These are phyloP conservation scores for Chytridiales sp. DNA, from an alignment of 371 early-diverging fungal species.

Conservation along the genomic window DNA sequence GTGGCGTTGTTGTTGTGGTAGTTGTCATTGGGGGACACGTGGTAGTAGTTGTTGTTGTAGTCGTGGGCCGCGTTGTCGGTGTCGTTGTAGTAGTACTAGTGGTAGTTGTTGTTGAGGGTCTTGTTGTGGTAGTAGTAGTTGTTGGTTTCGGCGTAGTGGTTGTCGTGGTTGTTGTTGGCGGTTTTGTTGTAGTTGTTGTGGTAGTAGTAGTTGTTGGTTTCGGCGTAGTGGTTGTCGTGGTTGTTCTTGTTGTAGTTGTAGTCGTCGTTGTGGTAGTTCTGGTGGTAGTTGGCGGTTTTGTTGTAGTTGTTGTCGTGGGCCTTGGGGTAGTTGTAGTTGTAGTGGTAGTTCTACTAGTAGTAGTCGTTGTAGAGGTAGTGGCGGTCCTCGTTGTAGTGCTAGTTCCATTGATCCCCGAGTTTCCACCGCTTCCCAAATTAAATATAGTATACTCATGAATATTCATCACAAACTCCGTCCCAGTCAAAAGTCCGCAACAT, in stretches of 20 bases:
- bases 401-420: no score
- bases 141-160: slow-evolving; percentile 74
- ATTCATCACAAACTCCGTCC: no score
- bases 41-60: no score
- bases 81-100: slow-evolving; percentile 68
- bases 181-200: slow-evolving; percentile 39
- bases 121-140: slow-evolving; percentile 72
- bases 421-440: no score
- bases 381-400: background rate
- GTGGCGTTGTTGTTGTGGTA: slow-evolving; percentile 80
- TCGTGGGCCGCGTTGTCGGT: slow-evolving; percentile 61
- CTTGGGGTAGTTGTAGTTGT: background rate
- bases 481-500: no score
- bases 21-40: no score
- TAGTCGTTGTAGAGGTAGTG: background rate
- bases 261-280: slow-evolving; percentile 8
- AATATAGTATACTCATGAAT: no score
- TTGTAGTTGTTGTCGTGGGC: background rate
- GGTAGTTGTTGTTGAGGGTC: slow-evolving; percentile 74
- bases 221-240: slow-evolving; percentile 24
- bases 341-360: background rate
- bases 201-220: slow-evolving; percentile 15
- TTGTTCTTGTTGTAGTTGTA: slow-evolving; percentile 32
- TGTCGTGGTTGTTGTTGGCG: slow-evolving; percentile 43
- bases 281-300: background rate